Conservation (phyloP, 495 filamentous ascomycete species). For the Rhypophila decipiens region DNA sequence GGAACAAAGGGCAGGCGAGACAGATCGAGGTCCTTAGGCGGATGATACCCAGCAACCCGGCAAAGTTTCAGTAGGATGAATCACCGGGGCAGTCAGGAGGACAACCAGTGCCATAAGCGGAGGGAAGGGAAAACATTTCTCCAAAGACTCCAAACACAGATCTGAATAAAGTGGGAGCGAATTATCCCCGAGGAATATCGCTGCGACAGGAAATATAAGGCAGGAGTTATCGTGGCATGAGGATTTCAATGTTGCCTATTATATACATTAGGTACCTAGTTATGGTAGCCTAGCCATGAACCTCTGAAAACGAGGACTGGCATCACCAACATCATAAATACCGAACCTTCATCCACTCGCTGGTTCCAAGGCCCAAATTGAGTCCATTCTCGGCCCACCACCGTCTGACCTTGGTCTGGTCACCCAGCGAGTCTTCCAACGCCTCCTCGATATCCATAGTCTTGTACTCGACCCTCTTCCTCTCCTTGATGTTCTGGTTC, state of each 20-base stretch:
- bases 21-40: constrained; percentile 58
- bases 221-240: no score
- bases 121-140: no score
- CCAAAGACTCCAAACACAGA: no score
- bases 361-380: constrained; percentile 77
- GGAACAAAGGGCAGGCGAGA: constrained; percentile 48
- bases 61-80: constrained; percentile 48
- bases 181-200: no score
- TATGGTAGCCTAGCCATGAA: no score
- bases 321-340: constrained; percentile 32
- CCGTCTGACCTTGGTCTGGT: constrained; percentile 60
- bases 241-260: no score
- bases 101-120: no score
- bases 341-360: constrained; percentile 80
- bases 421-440: constrained; percentile 73
- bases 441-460: constrained; percentile 95
- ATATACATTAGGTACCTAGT: no score
- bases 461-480: constrained; percentile 73
- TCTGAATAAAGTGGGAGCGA: no score
- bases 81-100: no score
- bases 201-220: no score
- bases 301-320: no score
- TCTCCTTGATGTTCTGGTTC: neutral
- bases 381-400: constrained; percentile 93
- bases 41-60: constrained; percentile 56